These are phyloP conservation scores for Phytophthora fragariaefolia DNA, from an alignment of 352 stramenopile species.

Conservation along the genomic window DNA sequence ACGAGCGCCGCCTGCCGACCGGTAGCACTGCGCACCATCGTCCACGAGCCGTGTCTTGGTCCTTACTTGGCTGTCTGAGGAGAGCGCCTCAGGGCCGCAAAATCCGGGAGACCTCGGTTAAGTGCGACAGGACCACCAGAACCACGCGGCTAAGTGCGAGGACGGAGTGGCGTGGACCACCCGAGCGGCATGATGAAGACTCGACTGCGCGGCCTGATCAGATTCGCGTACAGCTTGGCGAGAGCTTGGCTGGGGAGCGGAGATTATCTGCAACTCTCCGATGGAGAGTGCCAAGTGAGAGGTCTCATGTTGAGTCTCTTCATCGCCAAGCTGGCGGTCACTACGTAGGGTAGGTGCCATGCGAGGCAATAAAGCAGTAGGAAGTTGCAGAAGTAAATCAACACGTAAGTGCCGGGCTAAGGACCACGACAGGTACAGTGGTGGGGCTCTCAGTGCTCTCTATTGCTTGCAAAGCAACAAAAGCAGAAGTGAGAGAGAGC, in stretches of 20 bases:
- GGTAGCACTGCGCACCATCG: slow-evolving; percentile 22
- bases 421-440: background rate
- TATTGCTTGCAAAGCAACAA: slow-evolving; percentile 1
- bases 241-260: too few relatives aligned
- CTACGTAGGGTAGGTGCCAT: background rate
- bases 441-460: background rate
- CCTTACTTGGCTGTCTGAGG: background rate
- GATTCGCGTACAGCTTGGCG: too few relatives aligned
- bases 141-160: slow-evolving; percentile 4
- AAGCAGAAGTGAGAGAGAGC: background rate
- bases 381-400: background rate
- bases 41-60: slow-evolving; percentile 1
- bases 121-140: slow-evolving; percentile 20
- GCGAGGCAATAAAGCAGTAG: background rate
- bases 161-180: slow-evolving; percentile 14
- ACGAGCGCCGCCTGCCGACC: slow-evolving; percentile 44
- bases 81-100: slow-evolving; percentile 24
- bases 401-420: background rate
- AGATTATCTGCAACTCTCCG: too few relatives aligned
- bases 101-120: slow-evolving; percentile 12
- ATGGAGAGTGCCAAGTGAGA: too few relatives aligned
- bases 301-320: background rate
- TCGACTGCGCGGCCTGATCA: too few relatives aligned
- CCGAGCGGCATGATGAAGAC: too few relatives aligned
- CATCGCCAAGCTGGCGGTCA: background rate